phyloP scores from a whole-genome alignment of 345 rosid species.

The Populus davidiana region DNA sequence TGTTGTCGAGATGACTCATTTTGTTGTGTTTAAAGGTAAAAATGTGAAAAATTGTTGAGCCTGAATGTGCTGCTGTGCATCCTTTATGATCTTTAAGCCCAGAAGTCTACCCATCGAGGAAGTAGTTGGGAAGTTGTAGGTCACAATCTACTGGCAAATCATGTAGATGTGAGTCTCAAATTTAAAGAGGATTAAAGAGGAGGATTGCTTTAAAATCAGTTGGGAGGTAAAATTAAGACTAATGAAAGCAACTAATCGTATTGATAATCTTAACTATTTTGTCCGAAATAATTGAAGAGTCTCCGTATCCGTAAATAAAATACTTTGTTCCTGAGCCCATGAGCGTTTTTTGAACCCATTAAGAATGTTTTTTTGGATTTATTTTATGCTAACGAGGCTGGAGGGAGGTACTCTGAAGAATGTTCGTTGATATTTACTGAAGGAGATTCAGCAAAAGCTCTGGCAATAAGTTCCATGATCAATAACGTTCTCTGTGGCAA shows the following conservation, averaged over 20 bases:
- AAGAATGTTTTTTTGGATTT: too few species aligned
- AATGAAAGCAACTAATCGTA: too few species aligned
- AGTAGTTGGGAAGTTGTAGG: conserved; percentile 1
- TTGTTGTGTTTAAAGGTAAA: background rate
- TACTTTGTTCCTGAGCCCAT: too few species aligned
- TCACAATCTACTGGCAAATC: background rate
- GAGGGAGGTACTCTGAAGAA: conserved; percentile 61
- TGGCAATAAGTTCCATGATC: conserved; percentile 59
- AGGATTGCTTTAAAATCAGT: background rate
- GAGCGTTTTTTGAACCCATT: too few species aligned
- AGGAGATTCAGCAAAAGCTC: conserved; percentile 97
- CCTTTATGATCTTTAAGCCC: background rate
- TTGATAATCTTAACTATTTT: too few species aligned
- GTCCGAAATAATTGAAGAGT: too few species aligned
- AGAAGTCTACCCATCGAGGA: background rate
- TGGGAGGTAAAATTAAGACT: background rate
- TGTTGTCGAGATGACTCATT: background rate
- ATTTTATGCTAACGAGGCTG: conserved; percentile 67
- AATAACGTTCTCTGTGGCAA: background rate
- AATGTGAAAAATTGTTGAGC: background rate
- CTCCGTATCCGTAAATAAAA: too few species aligned
- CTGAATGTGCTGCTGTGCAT: background rate
- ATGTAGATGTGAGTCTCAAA: background rate
- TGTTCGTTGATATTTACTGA: conserved; percentile 91
- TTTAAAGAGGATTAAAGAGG: background rate